Base-by-base conservation (phyloP, 805 yeast genomes). In the Hanseniaspora singularis region DNA sequence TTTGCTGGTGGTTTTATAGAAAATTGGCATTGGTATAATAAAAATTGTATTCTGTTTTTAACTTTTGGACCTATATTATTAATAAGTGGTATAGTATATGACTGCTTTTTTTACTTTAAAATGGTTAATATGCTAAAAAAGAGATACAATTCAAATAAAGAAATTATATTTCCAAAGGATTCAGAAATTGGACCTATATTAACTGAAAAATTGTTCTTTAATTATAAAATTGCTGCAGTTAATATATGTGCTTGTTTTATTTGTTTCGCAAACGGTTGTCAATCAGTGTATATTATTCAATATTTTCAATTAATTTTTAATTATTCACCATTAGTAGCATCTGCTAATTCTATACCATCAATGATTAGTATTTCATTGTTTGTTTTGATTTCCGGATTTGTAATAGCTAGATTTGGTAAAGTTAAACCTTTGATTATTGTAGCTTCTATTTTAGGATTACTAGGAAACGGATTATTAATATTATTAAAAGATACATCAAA, bases 401-500 rank as follows among this genome's bases (percentile, higher is more conserved):
- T 61, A 2, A 60, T 62, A 33, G 59, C 57, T 30, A 63, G 56
- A 44, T 57, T 64, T 14, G 63, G 66, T 15, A 50, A 53, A 14
- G 59, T 67, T 37, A 66, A 67, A 50, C 67, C 68, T 8, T 58
- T 57, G 10, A 60, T 61, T 5, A 34, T 66, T 3, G 24, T 59
- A 32, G 70, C 66, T 16, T 57, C 55, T 9, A 30, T 51, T 3
- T 16, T 54, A 10, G 66, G 66, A 3, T 32, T 59, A 14, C 50
- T 65, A 22, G 70, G 71, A 2, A 54, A 59, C 24, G 72, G 70
- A 6, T 36, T 60, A 14, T 19, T 65, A 15, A 53, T 61, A 3
- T 47, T 66, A 19, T 53, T 67, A 36, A 54, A 57, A 3, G 64
- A 57, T 31, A 52, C 62, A 24, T 61, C 71, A 0, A 46, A 55